phyloP scores from a whole-genome alignment of 768 basidiomycete genomes.

The Panellus pusillus region DNA sequence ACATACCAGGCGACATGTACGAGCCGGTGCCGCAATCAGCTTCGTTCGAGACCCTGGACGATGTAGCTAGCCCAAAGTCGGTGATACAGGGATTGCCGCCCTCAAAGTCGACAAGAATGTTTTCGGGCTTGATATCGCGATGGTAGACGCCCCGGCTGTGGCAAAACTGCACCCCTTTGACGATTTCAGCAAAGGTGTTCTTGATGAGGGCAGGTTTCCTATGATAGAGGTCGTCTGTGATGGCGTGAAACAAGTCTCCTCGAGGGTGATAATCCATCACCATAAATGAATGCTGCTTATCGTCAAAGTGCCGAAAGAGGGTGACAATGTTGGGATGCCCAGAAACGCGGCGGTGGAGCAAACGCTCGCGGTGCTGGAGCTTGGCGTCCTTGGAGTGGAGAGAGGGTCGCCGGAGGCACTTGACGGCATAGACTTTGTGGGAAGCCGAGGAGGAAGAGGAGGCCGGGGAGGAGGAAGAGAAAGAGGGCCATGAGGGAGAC shows the following conservation, averaged over 20 bases:
- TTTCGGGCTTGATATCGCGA: conserved; percentile 35
- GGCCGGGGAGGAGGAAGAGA: not conserved
- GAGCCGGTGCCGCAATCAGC: conserved; percentile 35
- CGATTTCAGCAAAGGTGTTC: conserved; percentile 49
- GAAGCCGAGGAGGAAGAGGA: not conserved
- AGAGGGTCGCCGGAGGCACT: conserved; percentile 47
- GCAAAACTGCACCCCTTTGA: conserved; percentile 56
- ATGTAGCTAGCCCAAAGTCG: conserved; percentile 52
- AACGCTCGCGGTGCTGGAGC: conserved; percentile 52
- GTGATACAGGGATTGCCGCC: conserved; percentile 45
- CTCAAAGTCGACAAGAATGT: conserved; percentile 43
- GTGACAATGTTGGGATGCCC: conserved; percentile 46
- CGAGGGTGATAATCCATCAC: conserved; percentile 34
- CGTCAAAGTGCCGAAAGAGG: conserved; percentile 49
- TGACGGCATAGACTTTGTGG: conserved; percentile 40
- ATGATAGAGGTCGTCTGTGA: conserved; percentile 40
- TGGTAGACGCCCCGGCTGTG: conserved; percentile 55
- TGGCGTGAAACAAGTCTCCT: conserved; percentile 51
- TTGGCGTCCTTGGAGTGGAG: conserved; percentile 40
- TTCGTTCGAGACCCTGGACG: conserved; percentile 10
- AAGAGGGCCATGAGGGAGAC: no score
- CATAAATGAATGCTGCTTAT: conserved; percentile 49
- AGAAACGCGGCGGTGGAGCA: conserved; percentile 32
- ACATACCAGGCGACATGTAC: conserved; percentile 35
- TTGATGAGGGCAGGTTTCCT: conserved; percentile 50